A percentile compares a stretch with the other conserved stretches of the same genome.
phyloP scores from a whole-genome alignment of 495 filamentous ascomycete genomes.

The Penicillium lividum region DNA sequence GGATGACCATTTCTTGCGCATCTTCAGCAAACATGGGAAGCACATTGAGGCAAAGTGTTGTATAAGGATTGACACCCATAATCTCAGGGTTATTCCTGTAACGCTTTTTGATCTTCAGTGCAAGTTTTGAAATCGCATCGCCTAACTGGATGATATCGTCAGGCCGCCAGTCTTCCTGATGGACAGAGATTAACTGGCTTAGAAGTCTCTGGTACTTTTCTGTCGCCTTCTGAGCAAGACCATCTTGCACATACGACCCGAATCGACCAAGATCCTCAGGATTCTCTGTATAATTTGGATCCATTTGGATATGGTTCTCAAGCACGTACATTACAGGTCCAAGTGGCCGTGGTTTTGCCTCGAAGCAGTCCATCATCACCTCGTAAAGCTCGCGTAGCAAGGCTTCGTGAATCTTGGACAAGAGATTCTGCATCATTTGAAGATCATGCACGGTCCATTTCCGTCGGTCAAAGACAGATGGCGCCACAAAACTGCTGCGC shows the following conservation, averaged over 20 bases:
- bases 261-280: conserved; percentile 69
- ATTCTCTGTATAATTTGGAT: conserved; percentile 71
- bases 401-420: conserved; percentile 75
- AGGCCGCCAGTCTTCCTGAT: conserved; percentile 78
- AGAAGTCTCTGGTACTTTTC: conserved; percentile 73
- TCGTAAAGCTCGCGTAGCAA: conserved; percentile 87
- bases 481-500: conserved; percentile 45
- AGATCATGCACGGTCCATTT: conserved; percentile 84
- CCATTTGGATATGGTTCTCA: conserved; percentile 76
- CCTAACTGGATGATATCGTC: conserved; percentile 85
- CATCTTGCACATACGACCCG: conserved; percentile 65
- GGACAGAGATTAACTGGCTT: conserved; percentile 69
- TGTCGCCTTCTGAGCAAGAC: conserved; percentile 70
- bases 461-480: conserved; percentile 55
- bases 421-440: conserved; percentile 69
- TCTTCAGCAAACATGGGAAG: conserved; percentile 90
- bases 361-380: conserved; percentile 82
- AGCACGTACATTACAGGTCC: conserved; percentile 82
- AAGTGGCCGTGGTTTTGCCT: conserved; percentile 75
- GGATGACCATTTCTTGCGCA: conserved; percentile 74
- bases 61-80: conserved; percentile 83
- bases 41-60: conserved; percentile 75
- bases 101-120: conserved; percentile 84
- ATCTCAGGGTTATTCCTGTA: conserved; percentile 86
- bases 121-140: conserved; percentile 77